phyloP scores from a whole-genome alignment of 306 rosid genomes.

The Castanopsis chinensis region DNA sequence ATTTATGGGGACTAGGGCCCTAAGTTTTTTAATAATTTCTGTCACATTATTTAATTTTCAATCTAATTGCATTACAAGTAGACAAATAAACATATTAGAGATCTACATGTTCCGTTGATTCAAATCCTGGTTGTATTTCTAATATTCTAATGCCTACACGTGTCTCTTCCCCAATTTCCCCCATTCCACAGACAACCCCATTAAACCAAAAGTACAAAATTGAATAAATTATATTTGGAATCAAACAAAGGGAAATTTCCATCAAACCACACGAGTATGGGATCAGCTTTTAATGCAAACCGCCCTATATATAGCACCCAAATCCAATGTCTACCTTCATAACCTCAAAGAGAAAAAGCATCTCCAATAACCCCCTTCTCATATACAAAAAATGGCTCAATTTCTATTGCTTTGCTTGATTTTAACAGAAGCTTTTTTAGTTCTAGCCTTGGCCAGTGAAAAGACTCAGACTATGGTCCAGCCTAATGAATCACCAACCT shows the following conservation, averaged over 20 bases:
- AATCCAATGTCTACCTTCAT: slow-evolving; percentile 22
- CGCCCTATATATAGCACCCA: slow-evolving; percentile 21
- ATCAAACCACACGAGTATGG: slow-evolving; percentile 36
- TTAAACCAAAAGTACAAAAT: slow-evolving; percentile 13
- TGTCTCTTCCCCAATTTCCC: slow-evolving; percentile 32
- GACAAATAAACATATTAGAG: slow-evolving; percentile 49
- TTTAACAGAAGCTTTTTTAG: slow-evolving; percentile 34
- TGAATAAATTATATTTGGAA: slow-evolving; percentile 21
- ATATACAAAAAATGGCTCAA: slow-evolving; percentile 38
- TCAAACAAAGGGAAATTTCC: slow-evolving; percentile 54
- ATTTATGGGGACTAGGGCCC: slow-evolving; percentile 9
- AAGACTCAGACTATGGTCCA: slow-evolving; percentile 21
- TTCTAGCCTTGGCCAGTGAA: slow-evolving; percentile 28
- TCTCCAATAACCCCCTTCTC: neutral
- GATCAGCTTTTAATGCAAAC: slow-evolving; percentile 25
- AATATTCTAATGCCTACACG: slow-evolving; percentile 46
- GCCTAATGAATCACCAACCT: neutral
- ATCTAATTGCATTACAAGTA: slow-evolving; percentile 21
- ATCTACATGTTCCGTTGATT: slow-evolving; percentile 63
- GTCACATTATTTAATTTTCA: neutral
- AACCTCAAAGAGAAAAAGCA: slow-evolving; percentile 12
- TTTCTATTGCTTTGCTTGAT: slow-evolving; percentile 42
- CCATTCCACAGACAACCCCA: slow-evolving; percentile 44
- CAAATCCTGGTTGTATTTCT: slow-evolving; percentile 46
- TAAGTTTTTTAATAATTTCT: neutral